Base-by-base conservation (phyloP, 495 filamentous ascomycete genomes). In the Podospora australis region DNA sequence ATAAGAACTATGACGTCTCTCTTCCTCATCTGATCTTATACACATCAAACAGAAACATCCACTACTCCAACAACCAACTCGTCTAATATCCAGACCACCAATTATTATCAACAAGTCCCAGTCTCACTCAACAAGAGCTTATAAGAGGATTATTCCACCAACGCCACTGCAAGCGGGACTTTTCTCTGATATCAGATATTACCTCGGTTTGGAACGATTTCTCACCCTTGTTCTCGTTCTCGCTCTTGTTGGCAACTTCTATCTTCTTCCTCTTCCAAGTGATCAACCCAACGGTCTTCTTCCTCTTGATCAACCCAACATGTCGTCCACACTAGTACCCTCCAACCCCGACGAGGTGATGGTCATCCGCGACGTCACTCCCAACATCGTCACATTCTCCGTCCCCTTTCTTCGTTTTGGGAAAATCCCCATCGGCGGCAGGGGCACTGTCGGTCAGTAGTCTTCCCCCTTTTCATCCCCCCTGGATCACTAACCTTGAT, bases 381-480 rank as follows among this genome's bases (percentile, higher is more conserved):
- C 88, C 1, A 79, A 85, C 46, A 79, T 98, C 54, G 78, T 84
- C 22, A 96, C 86, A 20, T 75, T 90, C 61, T 92, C 87, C 7
- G 71, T 86, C 2, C 92, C 92, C 14, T 98, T 98, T 67, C 63
- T 78, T 39, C 85, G 92, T 11, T 88, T 90, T 57, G 89, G 89
- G 34, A 69, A 65, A 36, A 61, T 95, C 46, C 90, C 87, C 45
- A 75, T 97, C 57, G 92, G 92, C 35, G 90, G 87, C 29, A 75
- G 92, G 55, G 90, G 84, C 48, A 96, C 92, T 10, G 71, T 95
- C 49, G n/a, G n/a, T n/a, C n/a, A n/a, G n/a, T n/a, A n/a, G n/a
- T n/a, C n/a, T n/a, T n/a, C n/a, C n/a, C n/a, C n/a, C n/a, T n/a
- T n/a, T n/a, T n/a, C n/a, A n/a, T n/a, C n/a, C n/a, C n/a, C n/a